Base-by-base conservation (phyloP, 129 eudicot genomes). In the Chrysanthemum makinoi region DNA sequence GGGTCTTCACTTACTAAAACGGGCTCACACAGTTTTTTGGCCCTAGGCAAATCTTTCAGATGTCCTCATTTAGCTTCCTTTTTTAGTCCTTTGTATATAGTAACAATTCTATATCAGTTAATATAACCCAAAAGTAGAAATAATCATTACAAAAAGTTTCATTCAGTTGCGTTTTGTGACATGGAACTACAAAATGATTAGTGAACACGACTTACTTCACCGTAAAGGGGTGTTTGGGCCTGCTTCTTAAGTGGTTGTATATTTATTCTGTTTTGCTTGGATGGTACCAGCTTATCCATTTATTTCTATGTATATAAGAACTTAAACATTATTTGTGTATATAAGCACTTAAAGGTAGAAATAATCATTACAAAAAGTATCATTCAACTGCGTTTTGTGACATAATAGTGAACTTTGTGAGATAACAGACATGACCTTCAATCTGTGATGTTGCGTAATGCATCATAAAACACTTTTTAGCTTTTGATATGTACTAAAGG, bases 21-120 rank as follows among this genome's bases (percentile, higher is more conserved):
- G 47, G 96, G 96, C 74, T 92, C 98, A 67, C 95, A 89, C 12
- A 92, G 84, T 80, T 92, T 92, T 49, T 86, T 92, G 33, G 98
- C 91, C 81, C 95, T 85, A 51, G 89, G 98, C 47, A 89, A 69
- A 85, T 92, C 98, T 81, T 87, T 89, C 66, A 92, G 30, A 79
- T 92, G 98, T 10, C 98, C 98, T 96, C 98, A 88, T 87, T 91
- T 88, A 46, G 96, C 94, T 82, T 91, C 89, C 81, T 84, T 85
- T 56, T 79, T 70, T 19, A 91, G 78, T 61, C 98, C 98, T 91
- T 54, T 48, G 72, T 64, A 63, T 22, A 10, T 28, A 66, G 69
- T 44, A 46, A 57, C 12, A 69, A 20, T 6, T 30, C 51, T 14
- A n/a, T 10, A 10, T 64, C 30, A 47, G 2, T 28, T 28, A 24